Evolutionary conservation across 208 protist genomes (phyloP), one percentile per base, ranked within the genome.

Genomic region (Crithidia fasciculata): DNA sequence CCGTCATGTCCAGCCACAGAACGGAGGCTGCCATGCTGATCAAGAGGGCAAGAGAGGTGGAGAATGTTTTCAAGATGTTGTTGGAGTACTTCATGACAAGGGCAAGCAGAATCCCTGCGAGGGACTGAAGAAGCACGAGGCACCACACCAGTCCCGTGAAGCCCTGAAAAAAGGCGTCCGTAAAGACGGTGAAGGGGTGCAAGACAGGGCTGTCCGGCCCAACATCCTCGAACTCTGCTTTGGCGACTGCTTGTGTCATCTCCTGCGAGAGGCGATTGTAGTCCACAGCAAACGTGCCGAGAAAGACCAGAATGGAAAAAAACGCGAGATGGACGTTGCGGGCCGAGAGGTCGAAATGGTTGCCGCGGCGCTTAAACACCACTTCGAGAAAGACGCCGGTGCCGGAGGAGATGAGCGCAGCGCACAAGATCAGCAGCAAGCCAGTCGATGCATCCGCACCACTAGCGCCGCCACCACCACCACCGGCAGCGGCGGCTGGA

Each of bases 11-110:
- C 19, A 81, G 79, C 13, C 81, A 45, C 13, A 71, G 61, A 8
- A 54, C 62, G 16, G 73, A 83, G 40, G 54, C 73, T 13, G 84
- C 43, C 13, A 72, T 74, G 37, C 70, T 76, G 16, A 87, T 18
- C 2, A 85, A 45, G 44, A 87, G 87, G 12, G 79, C 13, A 9
- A 72, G 44, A 0, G 65, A 82, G 12, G 79, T 81, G 18, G 82
- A 81, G 73, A 92, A 89, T 0, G 74, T 53, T 69, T 89, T 89
- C 61, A 89, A 65, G 19, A 92, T 88, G 74, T 85, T 89, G 75
- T 87, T 83, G 4, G 87, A 61, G 74, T 92, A 83, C 55, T 80
- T 72, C 37, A 92, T 76, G 16, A 89, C 81, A 55, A 89, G 13
- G 8, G 87, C 85, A 41, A 92, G 74, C 36, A 92, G 36, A 18